These are phyloP conservation scores for Epicoccum nigrum DNA, from an alignment of 2,329 filamentous ascomycete genomes.

Conservation along the genomic window DNA sequence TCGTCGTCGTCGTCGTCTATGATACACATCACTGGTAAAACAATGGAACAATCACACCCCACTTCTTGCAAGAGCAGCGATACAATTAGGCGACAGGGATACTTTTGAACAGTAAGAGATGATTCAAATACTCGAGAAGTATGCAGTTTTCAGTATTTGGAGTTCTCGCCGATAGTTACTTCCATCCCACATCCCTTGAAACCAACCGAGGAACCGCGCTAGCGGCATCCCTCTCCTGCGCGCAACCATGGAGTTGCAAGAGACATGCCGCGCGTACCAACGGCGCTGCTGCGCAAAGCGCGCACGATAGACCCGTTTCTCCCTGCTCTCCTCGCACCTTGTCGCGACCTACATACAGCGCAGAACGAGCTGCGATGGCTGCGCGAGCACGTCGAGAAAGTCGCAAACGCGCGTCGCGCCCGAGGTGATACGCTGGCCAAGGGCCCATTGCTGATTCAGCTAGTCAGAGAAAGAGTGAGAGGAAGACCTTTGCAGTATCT, in stretches of 20 bases:
- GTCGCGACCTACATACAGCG: constrained; percentile 67
- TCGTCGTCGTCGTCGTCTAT: too few species aligned
- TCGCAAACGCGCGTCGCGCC: constrained; percentile 28
- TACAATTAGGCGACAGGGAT: too few species aligned
- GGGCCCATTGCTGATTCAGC: constrained; percentile 28
- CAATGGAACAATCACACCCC: too few species aligned
- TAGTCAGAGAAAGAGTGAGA: constrained; percentile 50
- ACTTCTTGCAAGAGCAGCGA: too few species aligned
- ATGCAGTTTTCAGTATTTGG: too few species aligned
- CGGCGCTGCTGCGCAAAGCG: constrained; percentile 62
- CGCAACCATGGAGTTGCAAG: constrained; percentile 7
- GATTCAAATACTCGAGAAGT: too few species aligned
- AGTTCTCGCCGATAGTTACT: too few species aligned
- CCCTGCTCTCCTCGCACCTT: constrained; percentile 66
- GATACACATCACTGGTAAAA: too few species aligned
- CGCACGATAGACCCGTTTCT: constrained; percentile 61
- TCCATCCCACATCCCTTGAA: background rate
- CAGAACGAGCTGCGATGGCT: constrained; percentile 77
- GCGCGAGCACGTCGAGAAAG: constrained; percentile 58
- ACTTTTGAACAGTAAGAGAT: too few species aligned
- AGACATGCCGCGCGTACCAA: constrained; percentile 65
- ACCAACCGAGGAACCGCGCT: constrained; percentile 4
- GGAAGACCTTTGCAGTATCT: constrained; percentile 89
- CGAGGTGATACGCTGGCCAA: constrained; percentile 26
- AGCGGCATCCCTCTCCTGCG: constrained; percentile 5